Conservation (phyloP, 805 yeast genomes). For the Metschnikowia shivogae region DNA sequence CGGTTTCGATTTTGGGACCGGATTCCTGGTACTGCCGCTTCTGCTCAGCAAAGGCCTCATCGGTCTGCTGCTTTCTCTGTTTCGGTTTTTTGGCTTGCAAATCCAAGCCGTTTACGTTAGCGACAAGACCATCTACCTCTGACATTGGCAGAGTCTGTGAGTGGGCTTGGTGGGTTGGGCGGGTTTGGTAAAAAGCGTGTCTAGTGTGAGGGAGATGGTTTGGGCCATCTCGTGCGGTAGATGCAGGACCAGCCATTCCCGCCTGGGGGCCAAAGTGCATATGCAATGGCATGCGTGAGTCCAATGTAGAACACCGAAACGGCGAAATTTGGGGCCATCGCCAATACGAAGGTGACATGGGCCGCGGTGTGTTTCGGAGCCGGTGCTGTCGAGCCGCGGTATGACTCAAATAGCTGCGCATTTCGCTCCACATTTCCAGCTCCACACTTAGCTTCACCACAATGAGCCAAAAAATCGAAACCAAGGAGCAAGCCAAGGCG, state of each 20-base stretch:
- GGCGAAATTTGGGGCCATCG: no score
- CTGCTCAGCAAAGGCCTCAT: constrained; percentile 58
- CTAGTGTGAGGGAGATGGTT: background rate
- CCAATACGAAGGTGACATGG: no score
- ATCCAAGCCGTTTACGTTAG: background rate
- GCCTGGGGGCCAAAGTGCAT: no score
- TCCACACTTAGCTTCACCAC: background rate
- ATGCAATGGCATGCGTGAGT: no score
- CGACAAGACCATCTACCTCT: background rate
- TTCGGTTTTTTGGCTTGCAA: constrained; percentile 7
- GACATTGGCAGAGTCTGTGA: background rate
- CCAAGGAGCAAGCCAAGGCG: constrained; percentile 17
- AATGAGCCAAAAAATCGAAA: constrained; percentile 1
- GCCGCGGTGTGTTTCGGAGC: no score
- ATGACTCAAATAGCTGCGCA: no score
- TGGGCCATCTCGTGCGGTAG: no score
- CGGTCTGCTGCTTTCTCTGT: constrained; percentile 64
- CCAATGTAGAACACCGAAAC: no score
- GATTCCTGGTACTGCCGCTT: constrained; percentile 41
- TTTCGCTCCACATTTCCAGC: no score
- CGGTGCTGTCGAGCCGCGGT: no score
- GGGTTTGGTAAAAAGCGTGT: background rate
- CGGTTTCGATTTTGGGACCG: constrained; percentile 58
- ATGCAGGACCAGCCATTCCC: no score
- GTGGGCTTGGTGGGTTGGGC: no score